Evolutionary conservation across 805 yeast species (phyloP).

Genomic region (Ogataea zsoltii): DNA sequence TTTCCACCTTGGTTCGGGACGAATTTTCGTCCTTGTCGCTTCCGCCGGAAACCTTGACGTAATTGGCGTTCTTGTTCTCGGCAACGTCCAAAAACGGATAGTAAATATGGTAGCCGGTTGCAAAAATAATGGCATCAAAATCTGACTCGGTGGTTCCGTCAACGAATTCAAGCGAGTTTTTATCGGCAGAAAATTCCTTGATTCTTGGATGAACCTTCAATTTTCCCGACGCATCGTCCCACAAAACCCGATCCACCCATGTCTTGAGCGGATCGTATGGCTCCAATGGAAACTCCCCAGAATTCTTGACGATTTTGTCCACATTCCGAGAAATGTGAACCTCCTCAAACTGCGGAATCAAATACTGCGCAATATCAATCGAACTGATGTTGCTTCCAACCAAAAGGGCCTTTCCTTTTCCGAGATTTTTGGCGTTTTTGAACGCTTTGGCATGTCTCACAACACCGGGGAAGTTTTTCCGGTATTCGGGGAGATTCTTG

Average conservation of each 20-base stretch:
- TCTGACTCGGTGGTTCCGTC: slow-evolving; percentile 47
- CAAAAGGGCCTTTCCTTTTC: slow-evolving; percentile 48
- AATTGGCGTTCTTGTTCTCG: slow-evolving; percentile 26
- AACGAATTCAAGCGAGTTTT: slow-evolving; percentile 38
- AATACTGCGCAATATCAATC: slow-evolving; percentile 59
- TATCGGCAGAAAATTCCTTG: slow-evolving; percentile 37
- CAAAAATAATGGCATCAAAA: slow-evolving; percentile 61
- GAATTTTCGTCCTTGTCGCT: slow-evolving; percentile 29
- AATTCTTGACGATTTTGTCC: slow-evolving; percentile 12
- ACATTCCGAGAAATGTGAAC: slow-evolving; percentile 18
- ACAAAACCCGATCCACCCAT: slow-evolving; percentile 40
- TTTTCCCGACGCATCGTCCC: slow-evolving; percentile 45
- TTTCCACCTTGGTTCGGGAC: slow-evolving; percentile 11
- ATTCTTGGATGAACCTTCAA: slow-evolving; percentile 46
- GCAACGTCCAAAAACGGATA: slow-evolving; percentile 51
- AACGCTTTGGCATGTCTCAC: slow-evolving; percentile 61
- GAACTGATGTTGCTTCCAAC: slow-evolving; percentile 78
- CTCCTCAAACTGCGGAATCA: slow-evolving; percentile 25
- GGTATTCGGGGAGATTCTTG: slow-evolving; percentile 52
- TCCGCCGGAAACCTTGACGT: slow-evolving; percentile 34
- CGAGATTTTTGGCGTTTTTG: slow-evolving; percentile 44
- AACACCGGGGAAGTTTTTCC: slow-evolving; percentile 42
- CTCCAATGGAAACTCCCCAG: slow-evolving; percentile 2
- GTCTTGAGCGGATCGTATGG: slow-evolving; percentile 50
- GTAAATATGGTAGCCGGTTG: slow-evolving; percentile 69